These are phyloP conservation scores for Petrea volubilis DNA, from an alignment of 257 asterid species.

Conservation along the genomic window DNA sequence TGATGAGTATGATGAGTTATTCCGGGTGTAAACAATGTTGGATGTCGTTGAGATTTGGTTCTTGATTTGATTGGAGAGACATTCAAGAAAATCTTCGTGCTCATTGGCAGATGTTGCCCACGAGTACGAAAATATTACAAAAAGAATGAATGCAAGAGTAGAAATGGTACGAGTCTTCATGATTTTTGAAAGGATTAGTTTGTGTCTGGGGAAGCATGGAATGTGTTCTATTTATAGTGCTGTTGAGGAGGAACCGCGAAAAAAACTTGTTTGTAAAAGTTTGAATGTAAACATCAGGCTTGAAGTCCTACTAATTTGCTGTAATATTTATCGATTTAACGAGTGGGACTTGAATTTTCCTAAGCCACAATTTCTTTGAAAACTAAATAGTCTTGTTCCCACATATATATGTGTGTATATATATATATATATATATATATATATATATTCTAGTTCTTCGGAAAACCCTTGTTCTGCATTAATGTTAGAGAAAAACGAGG, in stretches of 20 bases:
- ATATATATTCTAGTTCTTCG: no score
- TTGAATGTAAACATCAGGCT: not conserved
- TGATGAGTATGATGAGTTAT: slow-evolving; percentile 22
- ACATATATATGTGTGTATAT: no score
- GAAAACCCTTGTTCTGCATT: no score
- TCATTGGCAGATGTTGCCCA: slow-evolving; percentile 11
- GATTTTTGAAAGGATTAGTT: not conserved
- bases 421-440: no score
- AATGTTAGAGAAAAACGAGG: no score
- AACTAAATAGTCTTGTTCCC: no score
- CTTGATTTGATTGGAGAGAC: not conserved
- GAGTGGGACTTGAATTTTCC: not conserved
- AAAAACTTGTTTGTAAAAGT: not conserved
- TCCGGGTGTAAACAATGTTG: slow-evolving; percentile 11
- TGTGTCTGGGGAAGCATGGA: not conserved
- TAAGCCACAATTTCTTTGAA: no score
- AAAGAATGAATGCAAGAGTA: not conserved
- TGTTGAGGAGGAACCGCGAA: not conserved
- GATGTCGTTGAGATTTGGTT: slow-evolving; percentile 14
- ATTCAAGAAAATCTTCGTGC: slow-evolving; percentile 24
- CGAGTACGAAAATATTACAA: slow-evolving; percentile 13
- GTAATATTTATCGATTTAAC: not conserved
- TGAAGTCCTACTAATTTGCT: not conserved
- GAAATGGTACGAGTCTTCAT: slow-evolving; percentile 19
- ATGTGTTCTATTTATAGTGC: slow-evolving; percentile 9